Evolutionary conservation across 352 stramenopile genomes (phyloP).

Genomic region (Phytophthora quininea): DNA sequence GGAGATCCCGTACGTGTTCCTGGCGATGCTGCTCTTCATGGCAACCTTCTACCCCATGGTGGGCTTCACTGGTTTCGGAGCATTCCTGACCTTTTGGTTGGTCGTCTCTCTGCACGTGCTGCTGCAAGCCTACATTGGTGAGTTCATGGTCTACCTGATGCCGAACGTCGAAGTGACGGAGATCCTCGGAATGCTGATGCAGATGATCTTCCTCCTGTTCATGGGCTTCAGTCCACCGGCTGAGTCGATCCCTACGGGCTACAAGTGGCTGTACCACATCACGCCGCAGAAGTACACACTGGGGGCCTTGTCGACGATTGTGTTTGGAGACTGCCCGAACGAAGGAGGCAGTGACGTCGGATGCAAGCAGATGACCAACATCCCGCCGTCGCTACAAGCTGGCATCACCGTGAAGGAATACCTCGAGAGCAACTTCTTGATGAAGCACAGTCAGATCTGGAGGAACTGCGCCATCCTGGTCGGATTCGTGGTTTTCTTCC

Average conservation of each 20-base stretch:
- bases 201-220: constrained; percentile 37
- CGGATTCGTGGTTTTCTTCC: constrained; percentile 19
- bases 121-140: constrained; percentile 32
- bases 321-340: constrained; percentile 39
- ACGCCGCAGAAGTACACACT: constrained; percentile 35
- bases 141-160: constrained; percentile 36
- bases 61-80: constrained; percentile 5
- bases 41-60: constrained; percentile 31
- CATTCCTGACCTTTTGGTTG: constrained; percentile 37
- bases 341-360: constrained; percentile 12
- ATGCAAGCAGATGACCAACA: constrained; percentile 17
- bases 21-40: constrained; percentile 14
- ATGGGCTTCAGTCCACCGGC: constrained; percentile 45
- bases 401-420: constrained; percentile 22
- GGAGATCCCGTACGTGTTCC: constrained; percentile 21
- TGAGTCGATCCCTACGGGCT: constrained; percentile 18
- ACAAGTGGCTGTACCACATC: constrained; percentile 26
- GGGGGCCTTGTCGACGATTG: constrained; percentile 23
- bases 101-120: constrained; percentile 25
- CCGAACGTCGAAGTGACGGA: constrained; percentile 31
- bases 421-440: constrained; percentile 12
- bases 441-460: constrained; percentile 18
- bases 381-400: constrained; percentile 7
- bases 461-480: constrained; percentile 14
- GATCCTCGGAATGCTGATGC: constrained; percentile 32